Conservation (phyloP, 305 asterid species). For the Petunia hybrid region DNA sequence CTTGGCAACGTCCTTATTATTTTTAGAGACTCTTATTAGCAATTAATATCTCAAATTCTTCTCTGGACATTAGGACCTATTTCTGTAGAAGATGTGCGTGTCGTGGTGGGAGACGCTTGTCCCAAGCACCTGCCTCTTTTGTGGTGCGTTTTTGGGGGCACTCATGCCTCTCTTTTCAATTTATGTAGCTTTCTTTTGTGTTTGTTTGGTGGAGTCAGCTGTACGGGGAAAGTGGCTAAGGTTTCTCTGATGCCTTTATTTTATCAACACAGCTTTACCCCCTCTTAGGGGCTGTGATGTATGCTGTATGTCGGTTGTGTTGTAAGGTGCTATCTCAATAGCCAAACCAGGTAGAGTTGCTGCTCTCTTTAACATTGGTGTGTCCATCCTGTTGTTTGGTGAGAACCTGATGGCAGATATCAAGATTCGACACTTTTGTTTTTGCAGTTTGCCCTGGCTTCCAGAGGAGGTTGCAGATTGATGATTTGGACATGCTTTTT, state of each 20-base stretch:
- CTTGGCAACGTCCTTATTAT: not conserved
- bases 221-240: slow-evolving; percentile 13
- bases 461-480: slow-evolving; percentile 17
- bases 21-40: not conserved
- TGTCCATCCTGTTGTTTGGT: not conserved
- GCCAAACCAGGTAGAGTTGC: not conserved
- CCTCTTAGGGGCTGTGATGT: not conserved
- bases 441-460: slow-evolving; percentile 24
- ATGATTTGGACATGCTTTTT: not conserved
- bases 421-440: not conserved
- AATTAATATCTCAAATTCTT: not conserved
- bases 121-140: slow-evolving; percentile 27
- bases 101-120: not conserved
- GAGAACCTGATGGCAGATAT: not conserved
- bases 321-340: not conserved
- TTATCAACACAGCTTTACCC: slow-evolving; percentile 23
- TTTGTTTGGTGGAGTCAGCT: slow-evolving; percentile 21
- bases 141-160: slow-evolving; percentile 30
- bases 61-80: slow-evolving; percentile 24
- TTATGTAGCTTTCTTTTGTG: not conserved
- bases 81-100: slow-evolving; percentile 27
- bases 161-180: not conserved
- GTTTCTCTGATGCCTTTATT: slow-evolving; percentile 26
- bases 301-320: not conserved
- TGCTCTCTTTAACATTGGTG: not conserved